phyloP scores from a whole-genome alignment of 352 stramenopile genomes.

The Pythium diclinum region DNA sequence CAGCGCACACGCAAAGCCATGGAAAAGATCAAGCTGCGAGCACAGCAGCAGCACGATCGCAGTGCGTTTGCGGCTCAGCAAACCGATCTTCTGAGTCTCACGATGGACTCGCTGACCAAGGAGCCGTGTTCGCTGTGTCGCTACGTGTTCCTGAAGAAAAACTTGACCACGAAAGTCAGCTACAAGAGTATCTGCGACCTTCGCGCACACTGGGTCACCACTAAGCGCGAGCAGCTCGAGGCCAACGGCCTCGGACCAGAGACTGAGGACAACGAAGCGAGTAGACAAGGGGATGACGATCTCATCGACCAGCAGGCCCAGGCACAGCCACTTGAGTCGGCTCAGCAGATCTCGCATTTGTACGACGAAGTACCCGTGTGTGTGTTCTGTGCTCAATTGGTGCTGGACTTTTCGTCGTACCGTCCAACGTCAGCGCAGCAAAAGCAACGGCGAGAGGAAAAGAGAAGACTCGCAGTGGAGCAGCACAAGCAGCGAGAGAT shows the following conservation, averaged over 20 bases:
- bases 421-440: slow-evolving; percentile 22
- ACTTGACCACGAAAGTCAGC: slow-evolving; percentile 50
- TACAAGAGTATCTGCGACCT: slow-evolving; percentile 67
- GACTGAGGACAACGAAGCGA: background rate
- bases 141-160: slow-evolving; percentile 56
- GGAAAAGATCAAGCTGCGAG: slow-evolving; percentile 48
- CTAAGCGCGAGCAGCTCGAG: slow-evolving; percentile 4
- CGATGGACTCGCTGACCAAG: slow-evolving; percentile 49
- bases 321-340: slow-evolving; percentile 4
- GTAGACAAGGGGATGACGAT: background rate
- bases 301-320: background rate
- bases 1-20: slow-evolving; percentile 45
- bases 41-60: slow-evolving; percentile 37
- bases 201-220: slow-evolving; percentile 34
- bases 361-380: slow-evolving; percentile 62
- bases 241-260: background rate
- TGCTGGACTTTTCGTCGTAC: slow-evolving; percentile 48
- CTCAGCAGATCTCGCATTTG: slow-evolving; percentile 39
- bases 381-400: slow-evolving; percentile 54
- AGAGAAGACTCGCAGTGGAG: slow-evolving; percentile 21
- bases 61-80: slow-evolving; percentile 38
- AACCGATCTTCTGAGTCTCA: slow-evolving; percentile 43
- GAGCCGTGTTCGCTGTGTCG: slow-evolving; percentile 57
- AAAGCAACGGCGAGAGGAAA: slow-evolving; percentile 2
- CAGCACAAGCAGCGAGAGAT: slow-evolving; percentile 28